A percentile compares a stretch with the other conserved stretches of the same genome.
phyloP scores from a whole-genome alignment of 2,329 filamentous ascomycete species.

The Apiospora pterosperma region DNA sequence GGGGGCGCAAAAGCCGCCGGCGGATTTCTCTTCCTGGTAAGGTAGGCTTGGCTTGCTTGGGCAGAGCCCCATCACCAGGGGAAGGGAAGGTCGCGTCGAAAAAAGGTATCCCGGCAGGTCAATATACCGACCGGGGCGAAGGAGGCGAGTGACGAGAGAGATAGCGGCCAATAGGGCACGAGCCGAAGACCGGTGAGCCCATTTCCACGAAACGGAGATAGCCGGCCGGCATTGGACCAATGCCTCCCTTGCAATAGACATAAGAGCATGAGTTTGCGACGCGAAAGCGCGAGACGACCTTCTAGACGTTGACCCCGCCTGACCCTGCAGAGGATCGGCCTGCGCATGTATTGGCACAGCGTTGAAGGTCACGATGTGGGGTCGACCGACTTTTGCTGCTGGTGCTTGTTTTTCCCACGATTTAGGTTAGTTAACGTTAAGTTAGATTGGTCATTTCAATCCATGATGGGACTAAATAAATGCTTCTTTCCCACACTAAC shows the following conservation, averaged over 20 bases:
- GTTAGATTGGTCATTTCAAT: no score
- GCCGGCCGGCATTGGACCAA: not conserved
- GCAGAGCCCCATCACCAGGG: not conserved
- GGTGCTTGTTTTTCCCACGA: no score
- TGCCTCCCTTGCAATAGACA: not conserved
- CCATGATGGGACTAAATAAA: no score
- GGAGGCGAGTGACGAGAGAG: not conserved
- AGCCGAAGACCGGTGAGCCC: not conserved
- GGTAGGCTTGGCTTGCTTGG: not conserved
- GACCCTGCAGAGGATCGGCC: no score
- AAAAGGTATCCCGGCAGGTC: not conserved
- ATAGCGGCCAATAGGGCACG: not conserved
- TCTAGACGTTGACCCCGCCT: not conserved
- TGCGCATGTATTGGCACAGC: not conserved
- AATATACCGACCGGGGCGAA: not conserved
- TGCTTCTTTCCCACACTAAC: no score
- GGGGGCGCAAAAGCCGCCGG: not conserved
- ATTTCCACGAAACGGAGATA: not conserved
- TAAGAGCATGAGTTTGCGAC: not conserved
- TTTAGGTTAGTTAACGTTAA: no score
- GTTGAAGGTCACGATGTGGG: no score
- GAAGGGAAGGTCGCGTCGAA: not conserved
- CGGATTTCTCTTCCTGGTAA: not conserved
- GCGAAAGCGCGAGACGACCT: not conserved
- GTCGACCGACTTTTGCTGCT: no score